Conservation (phyloP, 345 rosid species). For the Mallotus nudiflorus region DNA sequence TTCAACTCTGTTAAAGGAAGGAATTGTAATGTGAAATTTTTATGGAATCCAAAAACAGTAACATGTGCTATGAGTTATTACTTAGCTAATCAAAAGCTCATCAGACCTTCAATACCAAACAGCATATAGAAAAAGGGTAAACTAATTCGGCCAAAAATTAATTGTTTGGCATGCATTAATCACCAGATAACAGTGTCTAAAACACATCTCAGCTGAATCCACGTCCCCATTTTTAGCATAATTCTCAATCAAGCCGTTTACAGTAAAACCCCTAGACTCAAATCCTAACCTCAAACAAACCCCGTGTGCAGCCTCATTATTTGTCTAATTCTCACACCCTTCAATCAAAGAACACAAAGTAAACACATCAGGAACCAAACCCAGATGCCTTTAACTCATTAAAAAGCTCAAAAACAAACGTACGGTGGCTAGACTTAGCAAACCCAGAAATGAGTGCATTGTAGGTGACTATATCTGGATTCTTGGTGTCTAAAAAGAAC, state of each 20-base stretch:
- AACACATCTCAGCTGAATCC: conserved; percentile 42
- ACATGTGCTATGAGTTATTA: too few species aligned
- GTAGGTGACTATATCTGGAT: conserved; percentile 33
- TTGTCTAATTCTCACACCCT: too few species aligned
- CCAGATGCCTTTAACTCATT: conserved; percentile 29
- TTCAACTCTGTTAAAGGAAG: too few species aligned
- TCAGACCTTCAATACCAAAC: too few species aligned
- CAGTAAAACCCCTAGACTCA: conserved; percentile 26
- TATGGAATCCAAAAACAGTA: too few species aligned
- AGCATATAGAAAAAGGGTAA: too few species aligned
- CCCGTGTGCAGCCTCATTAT: too few species aligned
- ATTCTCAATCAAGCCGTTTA: conserved; percentile 46
- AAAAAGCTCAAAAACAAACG: conserved; percentile 19
- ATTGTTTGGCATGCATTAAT: too few species aligned
- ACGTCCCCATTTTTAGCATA: conserved; percentile 34
- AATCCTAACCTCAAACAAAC: conserved; percentile 36
- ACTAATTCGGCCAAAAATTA: too few species aligned
- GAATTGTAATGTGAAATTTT: too few species aligned
- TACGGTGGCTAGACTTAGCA: conserved; percentile 23
- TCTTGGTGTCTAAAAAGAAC: conserved; percentile 36
- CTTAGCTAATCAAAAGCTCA: too few species aligned
- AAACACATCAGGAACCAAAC: conserved; percentile 36
- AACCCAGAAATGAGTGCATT: conserved; percentile 41
- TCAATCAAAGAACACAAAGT: neutral
- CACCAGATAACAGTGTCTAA: too few species aligned